A percentile compares a stretch with the other conserved stretches of the same genome.
Evolutionary conservation across 1,139 yeast genomes (phyloP).

Genomic region (Groenewaldozyma sp.): DNA sequence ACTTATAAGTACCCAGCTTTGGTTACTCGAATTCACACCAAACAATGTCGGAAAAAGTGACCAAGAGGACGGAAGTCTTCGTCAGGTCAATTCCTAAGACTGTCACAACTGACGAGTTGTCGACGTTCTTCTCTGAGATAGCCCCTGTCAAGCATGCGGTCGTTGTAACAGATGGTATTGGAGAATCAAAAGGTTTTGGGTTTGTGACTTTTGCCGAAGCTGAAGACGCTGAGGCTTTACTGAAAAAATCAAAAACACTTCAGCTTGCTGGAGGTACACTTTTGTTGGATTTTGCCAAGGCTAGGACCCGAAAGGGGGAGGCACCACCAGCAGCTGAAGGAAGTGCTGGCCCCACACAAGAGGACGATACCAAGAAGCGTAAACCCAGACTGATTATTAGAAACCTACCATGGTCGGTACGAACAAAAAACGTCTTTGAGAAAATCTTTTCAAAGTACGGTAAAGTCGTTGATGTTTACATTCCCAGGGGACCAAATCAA

Average conservation of each 20-base stretch:
- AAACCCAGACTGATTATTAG: constrained; percentile 79
- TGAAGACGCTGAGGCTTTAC: constrained; percentile 75
- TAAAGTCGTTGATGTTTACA: constrained; percentile 78
- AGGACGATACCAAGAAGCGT: constrained; percentile 41
- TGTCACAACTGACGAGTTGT: constrained; percentile 71
- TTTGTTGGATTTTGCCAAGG: constrained; percentile 80
- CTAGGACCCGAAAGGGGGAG: constrained; percentile 63
- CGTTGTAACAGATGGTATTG: constrained; percentile 66
- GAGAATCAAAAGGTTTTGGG: constrained; percentile 80
- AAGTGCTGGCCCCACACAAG: constrained; percentile 14
- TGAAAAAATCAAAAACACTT: constrained; percentile 53
- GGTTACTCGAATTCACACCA: background rate
- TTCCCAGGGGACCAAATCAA: constrained; percentile 83
- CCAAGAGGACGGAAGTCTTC: constrained; percentile 39
- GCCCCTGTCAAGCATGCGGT: constrained; percentile 96
- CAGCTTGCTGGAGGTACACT: constrained; percentile 60
- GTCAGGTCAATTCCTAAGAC: constrained; percentile 75
- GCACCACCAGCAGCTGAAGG: no score
- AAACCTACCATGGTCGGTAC: constrained; percentile 93
- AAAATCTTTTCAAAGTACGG: constrained; percentile 72
- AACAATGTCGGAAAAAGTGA: constrained; percentile 1
- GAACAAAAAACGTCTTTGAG: constrained; percentile 63
- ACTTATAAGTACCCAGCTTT: background rate
- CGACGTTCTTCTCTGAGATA: constrained; percentile 79
- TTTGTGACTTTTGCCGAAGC: constrained; percentile 83